phyloP scores from a whole-genome alignment of 495 filamentous ascomycete genomes.

The Pyrenopolyporus hunteri region DNA sequence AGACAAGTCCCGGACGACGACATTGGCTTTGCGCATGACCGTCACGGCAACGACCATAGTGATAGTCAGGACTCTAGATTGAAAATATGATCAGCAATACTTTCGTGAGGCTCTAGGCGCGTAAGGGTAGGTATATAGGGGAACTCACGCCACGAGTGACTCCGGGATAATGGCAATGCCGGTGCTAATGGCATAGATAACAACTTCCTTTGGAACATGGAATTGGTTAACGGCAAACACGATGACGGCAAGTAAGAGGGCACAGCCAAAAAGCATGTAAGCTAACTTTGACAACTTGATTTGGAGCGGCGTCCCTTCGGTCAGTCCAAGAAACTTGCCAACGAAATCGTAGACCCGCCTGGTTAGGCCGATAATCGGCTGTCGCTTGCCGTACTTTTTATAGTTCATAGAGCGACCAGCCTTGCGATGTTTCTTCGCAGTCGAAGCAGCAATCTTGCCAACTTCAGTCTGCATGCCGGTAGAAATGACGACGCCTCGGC shows the following conservation, averaged over 20 bases:
- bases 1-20: slow-evolving; percentile 76
- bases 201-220: slow-evolving; percentile 70
- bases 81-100: neutral
- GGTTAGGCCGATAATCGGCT: slow-evolving; percentile 61
- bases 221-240: slow-evolving; percentile 81
- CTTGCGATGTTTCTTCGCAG: slow-evolving; percentile 64
- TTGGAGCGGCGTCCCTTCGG: slow-evolving; percentile 79
- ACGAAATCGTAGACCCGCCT: slow-evolving; percentile 67
- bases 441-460: slow-evolving; percentile 77
- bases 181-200: slow-evolving; percentile 79
- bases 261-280: slow-evolving; percentile 74
- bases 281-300: slow-evolving; percentile 81
- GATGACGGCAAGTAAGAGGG: slow-evolving; percentile 75
- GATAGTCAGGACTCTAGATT: slow-evolving; percentile 68
- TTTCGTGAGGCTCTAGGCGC: neutral
- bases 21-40: slow-evolving; percentile 75
- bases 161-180: slow-evolving; percentile 77
- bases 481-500: slow-evolving; percentile 66
- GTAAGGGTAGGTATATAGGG: neutral
- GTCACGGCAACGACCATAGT: slow-evolving; percentile 80
- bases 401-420: slow-evolving; percentile 66
- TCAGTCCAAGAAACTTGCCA: slow-evolving; percentile 75
- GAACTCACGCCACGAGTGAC: slow-evolving; percentile 65
- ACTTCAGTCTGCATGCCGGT: slow-evolving; percentile 87
- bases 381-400: slow-evolving; percentile 64